These are phyloP conservation scores for Leccinum subtestaceum DNA, from an alignment of 768 basidiomycete species.

Conservation along the genomic window DNA sequence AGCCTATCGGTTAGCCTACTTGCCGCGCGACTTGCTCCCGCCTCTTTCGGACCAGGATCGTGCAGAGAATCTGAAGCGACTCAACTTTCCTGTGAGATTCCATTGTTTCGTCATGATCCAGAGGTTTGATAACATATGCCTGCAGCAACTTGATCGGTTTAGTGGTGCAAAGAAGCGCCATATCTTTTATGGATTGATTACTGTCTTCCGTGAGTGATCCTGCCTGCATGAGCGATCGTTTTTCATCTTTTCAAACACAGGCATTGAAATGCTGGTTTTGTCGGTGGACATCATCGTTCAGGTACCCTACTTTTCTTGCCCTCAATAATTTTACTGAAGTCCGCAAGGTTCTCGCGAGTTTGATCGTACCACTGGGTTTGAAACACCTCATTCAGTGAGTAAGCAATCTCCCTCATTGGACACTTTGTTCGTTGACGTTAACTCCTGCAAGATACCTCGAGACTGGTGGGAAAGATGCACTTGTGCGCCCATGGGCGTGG, in stretches of 20 bases:
- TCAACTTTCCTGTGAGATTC: background rate
- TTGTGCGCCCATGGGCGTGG: conserved; percentile 4
- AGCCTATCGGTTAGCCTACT: background rate
- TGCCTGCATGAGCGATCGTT: background rate
- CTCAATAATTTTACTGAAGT: background rate
- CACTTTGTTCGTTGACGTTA: background rate
- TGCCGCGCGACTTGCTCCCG: background rate
- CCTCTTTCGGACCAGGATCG: conserved; percentile 2
- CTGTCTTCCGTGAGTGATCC: conserved; percentile 1
- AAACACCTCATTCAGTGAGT: conserved; percentile 2
- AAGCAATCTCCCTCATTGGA: background rate
- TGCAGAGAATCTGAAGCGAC: background rate
- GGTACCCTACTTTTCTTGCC: background rate
- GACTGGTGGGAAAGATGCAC: background rate
- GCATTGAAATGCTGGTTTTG: background rate
- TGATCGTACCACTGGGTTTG: background rate
- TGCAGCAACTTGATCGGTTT: conserved; percentile 2
- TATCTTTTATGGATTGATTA: conserved; percentile 2
- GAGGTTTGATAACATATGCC: background rate
- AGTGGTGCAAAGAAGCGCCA: conserved; percentile 2
- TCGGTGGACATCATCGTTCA: background rate
- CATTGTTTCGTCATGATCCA: background rate
- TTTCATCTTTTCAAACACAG: background rate
- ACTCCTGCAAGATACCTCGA: background rate
- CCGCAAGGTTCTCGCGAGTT: background rate